Conservation (phyloP, 805 yeast species). For the Saturnispora dispora region DNA sequence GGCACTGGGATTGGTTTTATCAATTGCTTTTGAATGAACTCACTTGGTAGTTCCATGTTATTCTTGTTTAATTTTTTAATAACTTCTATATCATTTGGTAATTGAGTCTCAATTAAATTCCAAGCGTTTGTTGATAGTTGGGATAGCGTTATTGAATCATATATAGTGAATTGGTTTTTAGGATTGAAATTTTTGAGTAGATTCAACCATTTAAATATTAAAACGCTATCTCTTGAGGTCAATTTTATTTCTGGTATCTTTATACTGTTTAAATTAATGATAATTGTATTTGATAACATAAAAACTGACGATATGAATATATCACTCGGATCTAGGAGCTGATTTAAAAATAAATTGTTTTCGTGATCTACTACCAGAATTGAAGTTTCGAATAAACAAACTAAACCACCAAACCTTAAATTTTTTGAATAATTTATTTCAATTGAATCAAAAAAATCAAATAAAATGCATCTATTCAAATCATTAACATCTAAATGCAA, state of each 20-base stretch:
- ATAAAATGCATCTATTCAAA: slow-evolving; percentile 5
- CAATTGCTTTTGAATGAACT: slow-evolving; percentile 29
- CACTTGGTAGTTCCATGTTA: slow-evolving; percentile 35
- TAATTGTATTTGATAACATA: slow-evolving; percentile 14
- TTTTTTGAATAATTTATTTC: slow-evolving; percentile 1
- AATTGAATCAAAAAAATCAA: slow-evolving; percentile 21
- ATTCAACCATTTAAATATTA: slow-evolving; percentile 24
- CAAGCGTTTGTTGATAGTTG: slow-evolving; percentile 47
- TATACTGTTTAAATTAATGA: slow-evolving; percentile 20
- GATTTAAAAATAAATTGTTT: slow-evolving; percentile 12
- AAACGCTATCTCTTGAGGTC: slow-evolving; percentile 15
- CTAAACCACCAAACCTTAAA: slow-evolving; percentile 8
- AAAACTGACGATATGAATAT: slow-evolving; percentile 21
- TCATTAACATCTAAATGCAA: slow-evolving; percentile 1
- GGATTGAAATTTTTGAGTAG: slow-evolving; percentile 15
- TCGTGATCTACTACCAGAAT: slow-evolving; percentile 15
- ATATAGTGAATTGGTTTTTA: not conserved
- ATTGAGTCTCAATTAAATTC: slow-evolving; percentile 28
- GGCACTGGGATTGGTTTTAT: slow-evolving; percentile 32
- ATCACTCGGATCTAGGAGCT: slow-evolving; percentile 10
- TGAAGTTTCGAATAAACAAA: slow-evolving; percentile 20
- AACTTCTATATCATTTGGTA: slow-evolving; percentile 34
- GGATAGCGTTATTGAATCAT: slow-evolving; percentile 26
- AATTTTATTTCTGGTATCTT: slow-evolving; percentile 20
- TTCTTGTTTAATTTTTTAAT: slow-evolving; percentile 30